Evolutionary conservation across 2,329 filamentous ascomycete genomes (phyloP).

Genomic region (Cercospora zeina): DNA sequence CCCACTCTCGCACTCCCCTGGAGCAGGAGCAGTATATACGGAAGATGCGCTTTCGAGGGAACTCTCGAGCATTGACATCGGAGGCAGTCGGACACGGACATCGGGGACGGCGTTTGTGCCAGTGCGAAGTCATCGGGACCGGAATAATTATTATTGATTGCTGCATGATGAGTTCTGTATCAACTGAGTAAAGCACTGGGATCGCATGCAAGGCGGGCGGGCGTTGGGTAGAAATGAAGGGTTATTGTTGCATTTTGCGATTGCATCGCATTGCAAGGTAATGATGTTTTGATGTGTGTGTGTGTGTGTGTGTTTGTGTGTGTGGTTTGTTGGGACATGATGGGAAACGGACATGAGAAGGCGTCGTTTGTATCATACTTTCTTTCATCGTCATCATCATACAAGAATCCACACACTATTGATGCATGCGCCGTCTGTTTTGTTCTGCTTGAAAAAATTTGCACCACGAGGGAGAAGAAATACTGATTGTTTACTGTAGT

Average conservation of each 20-base stretch:
- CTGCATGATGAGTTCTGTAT: constrained; percentile 5
- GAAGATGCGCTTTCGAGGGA: constrained; percentile 67
- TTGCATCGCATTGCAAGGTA: neutral
- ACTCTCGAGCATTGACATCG: constrained; percentile 58
- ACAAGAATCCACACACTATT: too few relatives aligned
- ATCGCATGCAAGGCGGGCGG: neutral
- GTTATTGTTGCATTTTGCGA: neutral
- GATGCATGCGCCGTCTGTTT: too few relatives aligned
- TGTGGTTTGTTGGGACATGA: too few relatives aligned
- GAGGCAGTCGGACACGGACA: constrained; percentile 27
- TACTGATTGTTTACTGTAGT: too few relatives aligned
- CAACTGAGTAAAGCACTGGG: neutral
- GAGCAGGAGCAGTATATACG: constrained; percentile 40
- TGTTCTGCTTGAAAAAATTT: too few relatives aligned
- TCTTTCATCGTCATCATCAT: too few relatives aligned
- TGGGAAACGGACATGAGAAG: too few relatives aligned
- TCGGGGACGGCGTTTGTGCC: constrained; percentile 35
- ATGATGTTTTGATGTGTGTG: too few relatives aligned
- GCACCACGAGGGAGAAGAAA: too few relatives aligned
- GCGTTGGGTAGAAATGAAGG: neutral
- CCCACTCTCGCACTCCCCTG: constrained; percentile 23
- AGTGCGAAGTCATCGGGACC: constrained; percentile 39
- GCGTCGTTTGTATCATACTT: too few relatives aligned
- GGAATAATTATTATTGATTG: constrained; percentile 35
- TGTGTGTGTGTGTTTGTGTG: too few relatives aligned